Conservation (phyloP, 768 basidiomycete genomes). For the Naganishia randhawae region DNA sequence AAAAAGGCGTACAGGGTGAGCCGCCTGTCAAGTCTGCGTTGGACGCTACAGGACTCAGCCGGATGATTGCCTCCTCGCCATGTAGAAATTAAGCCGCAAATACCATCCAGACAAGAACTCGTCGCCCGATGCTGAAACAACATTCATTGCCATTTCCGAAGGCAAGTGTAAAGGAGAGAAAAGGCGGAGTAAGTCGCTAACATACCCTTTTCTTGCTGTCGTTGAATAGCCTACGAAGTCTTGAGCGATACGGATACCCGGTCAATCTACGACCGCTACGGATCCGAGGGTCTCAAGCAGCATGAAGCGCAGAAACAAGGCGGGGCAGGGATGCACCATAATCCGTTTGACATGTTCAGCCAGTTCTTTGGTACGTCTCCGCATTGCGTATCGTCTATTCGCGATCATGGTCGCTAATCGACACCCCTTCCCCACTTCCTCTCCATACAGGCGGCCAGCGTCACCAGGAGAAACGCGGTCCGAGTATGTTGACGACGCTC, state of each 20-base stretch:
- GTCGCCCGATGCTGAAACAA: constrained; percentile 56
- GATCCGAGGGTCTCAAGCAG: constrained; percentile 75
- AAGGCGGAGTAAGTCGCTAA: not conserved
- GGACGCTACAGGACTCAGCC: no score
- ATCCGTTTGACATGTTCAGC: constrained; percentile 92
- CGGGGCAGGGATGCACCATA: constrained; percentile 66
- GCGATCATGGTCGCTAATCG: not conserved
- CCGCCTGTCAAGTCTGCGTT: no score
- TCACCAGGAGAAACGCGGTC: constrained; percentile 50
- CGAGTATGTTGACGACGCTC: constrained; percentile 51
- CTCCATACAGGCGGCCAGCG: constrained; percentile 35
- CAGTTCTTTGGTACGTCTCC: constrained; percentile 66
- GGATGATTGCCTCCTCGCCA: not conserved
- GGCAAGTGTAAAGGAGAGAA: not conserved
- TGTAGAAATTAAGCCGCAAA: constrained; percentile 28
- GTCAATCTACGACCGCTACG: constrained; percentile 71
- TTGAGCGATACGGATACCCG: constrained; percentile 67
- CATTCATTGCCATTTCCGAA: constrained; percentile 67
- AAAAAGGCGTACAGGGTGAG: constrained; percentile 27
- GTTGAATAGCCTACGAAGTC: constrained; percentile 57
- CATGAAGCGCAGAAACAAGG: constrained; percentile 62
- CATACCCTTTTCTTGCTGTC: constrained; percentile 55
- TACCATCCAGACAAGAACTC: constrained; percentile 33
- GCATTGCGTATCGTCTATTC: not conserved
- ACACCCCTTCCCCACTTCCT: no score